A percentile compares a stretch with the other conserved stretches of the same genome.
These are phyloP conservation scores for Cyclotella cryptica DNA, from an alignment of 108 stramenopile genomes.

Conservation along the genomic window DNA sequence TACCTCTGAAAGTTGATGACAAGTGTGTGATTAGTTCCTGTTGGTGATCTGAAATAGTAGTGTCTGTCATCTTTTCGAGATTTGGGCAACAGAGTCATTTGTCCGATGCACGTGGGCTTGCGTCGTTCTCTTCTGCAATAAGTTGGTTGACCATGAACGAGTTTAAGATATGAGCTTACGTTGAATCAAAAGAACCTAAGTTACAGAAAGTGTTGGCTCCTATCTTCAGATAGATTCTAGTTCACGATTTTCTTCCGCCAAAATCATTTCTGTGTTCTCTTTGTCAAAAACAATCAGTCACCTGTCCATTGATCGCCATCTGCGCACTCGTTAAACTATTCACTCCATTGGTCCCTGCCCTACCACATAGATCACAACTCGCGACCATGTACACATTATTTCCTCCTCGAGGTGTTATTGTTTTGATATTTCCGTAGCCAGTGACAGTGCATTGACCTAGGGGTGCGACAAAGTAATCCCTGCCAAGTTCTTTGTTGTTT, in stretches of 20 bases:
- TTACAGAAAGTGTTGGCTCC: no score
- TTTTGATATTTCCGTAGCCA: constrained; percentile 61
- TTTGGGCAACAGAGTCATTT: no score
- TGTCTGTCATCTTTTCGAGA: no score
- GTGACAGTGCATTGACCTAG: constrained; percentile 52
- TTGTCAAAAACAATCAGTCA: constrained; percentile 57
- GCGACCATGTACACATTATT: constrained; percentile 49
- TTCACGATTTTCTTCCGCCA: no score
- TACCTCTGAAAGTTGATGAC: no score
- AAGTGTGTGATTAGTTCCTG: background rate
- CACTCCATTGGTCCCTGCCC: constrained; percentile 1
- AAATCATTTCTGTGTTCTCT: background rate
- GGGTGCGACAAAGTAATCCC: constrained; percentile 50
- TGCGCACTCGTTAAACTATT: constrained; percentile 28
- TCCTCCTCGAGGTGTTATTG: constrained; percentile 53
- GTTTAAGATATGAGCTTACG: no score
- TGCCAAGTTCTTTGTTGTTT: constrained; percentile 53
- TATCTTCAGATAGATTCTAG: no score
- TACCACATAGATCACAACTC: constrained; percentile 47
- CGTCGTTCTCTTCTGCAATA: no score
- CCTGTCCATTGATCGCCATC: constrained; percentile 47
- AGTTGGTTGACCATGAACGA: no score
- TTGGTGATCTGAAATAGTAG: background rate
- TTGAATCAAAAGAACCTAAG: no score
- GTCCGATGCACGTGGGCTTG: no score